A percentile compares a stretch with the other conserved stretches of the same genome.
Evolutionary conservation across 2,329 filamentous ascomycete species (phyloP).

Genomic region (Venturia pyrina): DNA sequence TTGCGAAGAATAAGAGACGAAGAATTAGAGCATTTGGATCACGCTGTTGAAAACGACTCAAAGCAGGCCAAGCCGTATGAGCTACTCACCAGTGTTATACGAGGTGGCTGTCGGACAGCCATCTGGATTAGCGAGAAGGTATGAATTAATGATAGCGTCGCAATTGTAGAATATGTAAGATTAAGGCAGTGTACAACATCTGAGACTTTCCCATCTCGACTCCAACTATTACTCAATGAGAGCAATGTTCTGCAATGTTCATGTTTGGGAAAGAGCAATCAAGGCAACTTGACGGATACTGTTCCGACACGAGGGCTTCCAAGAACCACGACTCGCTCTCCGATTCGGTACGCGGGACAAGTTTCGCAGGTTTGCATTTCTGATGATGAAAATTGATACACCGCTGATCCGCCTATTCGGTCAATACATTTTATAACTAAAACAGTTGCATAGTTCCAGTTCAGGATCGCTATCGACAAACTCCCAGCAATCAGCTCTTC

Average conservation of each 20-base stretch:
- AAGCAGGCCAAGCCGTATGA: slow-evolving; percentile 86
- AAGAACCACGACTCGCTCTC: neutral
- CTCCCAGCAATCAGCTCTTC: neutral
- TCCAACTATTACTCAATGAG: neutral
- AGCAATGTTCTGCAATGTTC: neutral
- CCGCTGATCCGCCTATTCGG: no score
- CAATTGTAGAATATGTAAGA: slow-evolving; percentile 8
- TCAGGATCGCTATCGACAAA: no score
- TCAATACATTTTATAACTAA: no score
- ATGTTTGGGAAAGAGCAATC: neutral
- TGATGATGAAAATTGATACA: no score
- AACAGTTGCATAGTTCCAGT: no score
- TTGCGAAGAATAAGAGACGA: slow-evolving; percentile 84
- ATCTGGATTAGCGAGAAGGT: slow-evolving; percentile 83
- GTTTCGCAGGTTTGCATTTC: neutral
- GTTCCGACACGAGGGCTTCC: neutral
- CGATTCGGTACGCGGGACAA: neutral
- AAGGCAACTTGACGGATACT: neutral
- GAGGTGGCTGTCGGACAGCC: slow-evolving; percentile 80
- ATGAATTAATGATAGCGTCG: slow-evolving; percentile 24
- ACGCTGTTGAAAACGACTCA: slow-evolving; percentile 87
- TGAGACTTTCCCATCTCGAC: neutral
- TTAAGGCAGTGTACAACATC: neutral
- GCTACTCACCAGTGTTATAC: slow-evolving; percentile 74
- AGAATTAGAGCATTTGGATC: slow-evolving; percentile 92